phyloP scores from a whole-genome alignment of 371 early-diverging fungal species.

The Mucor lusitanicus region DNA sequence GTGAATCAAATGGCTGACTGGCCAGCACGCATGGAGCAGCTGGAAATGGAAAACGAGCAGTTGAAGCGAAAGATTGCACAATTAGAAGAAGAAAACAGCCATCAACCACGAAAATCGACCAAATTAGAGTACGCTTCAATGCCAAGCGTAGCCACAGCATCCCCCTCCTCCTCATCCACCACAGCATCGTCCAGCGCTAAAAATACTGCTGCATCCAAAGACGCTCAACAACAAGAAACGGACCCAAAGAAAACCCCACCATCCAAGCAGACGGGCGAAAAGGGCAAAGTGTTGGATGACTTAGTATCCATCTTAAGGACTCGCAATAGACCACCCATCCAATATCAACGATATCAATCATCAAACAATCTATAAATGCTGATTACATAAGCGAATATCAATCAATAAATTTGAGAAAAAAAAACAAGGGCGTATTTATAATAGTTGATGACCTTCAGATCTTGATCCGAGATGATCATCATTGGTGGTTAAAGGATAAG shows the following conservation, averaged over 20 bases:
- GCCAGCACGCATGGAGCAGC: conserved; percentile 28
- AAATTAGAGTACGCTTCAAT: conserved; percentile 1
- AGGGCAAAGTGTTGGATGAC: conserved; percentile 25
- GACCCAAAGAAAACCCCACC: background rate
- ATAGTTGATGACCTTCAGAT: conserved; percentile 22
- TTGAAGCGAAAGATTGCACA: conserved; percentile 25
- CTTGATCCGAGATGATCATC: conserved; percentile 7
- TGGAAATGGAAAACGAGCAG: conserved; percentile 39
- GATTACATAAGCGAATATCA: conserved; percentile 5
- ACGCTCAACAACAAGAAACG: background rate
- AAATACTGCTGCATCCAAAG: background rate
- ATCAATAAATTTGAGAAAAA: background rate
- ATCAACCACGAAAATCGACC: background rate
- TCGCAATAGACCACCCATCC: conserved; percentile 26
- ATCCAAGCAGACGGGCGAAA: conserved; percentile 7
- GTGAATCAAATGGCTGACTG: conserved; percentile 45
- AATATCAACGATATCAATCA: conserved; percentile 13
- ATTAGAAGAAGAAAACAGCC: conserved; percentile 22
- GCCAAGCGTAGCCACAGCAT: background rate
- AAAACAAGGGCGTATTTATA: conserved; percentile 5
- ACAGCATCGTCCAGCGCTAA: background rate
- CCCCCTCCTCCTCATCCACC: background rate
- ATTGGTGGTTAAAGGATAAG: background rate
- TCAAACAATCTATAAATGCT: conserved; percentile 5
- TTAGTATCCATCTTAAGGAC: conserved; percentile 24